phyloP scores from a whole-genome alignment of 306 rosid genomes.

The Citrullus colocynthis region DNA sequence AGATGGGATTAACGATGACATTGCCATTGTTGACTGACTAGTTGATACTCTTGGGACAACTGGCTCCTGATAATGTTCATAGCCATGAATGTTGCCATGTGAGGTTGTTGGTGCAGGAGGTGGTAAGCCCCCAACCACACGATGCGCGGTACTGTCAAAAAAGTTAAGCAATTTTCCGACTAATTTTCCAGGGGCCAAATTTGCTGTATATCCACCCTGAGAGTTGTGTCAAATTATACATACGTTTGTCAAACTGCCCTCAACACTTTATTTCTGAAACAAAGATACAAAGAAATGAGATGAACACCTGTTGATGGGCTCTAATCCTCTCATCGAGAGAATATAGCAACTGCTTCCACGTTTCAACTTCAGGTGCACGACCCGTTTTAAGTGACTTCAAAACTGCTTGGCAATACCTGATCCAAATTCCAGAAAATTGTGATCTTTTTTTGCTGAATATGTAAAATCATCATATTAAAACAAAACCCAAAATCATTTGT shows the following conservation, averaged over 20 bases:
- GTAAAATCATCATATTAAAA: neutral
- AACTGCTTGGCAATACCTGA: constrained; percentile 84
- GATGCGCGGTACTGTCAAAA: constrained; percentile 83
- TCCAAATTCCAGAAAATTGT: constrained; percentile 4
- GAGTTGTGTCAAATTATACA: constrained; percentile 12
- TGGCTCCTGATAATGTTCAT: constrained; percentile 42
- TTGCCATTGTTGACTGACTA: constrained; percentile 82
- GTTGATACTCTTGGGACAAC: constrained; percentile 40
- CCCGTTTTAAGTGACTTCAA: constrained; percentile 71
- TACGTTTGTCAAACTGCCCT: neutral
- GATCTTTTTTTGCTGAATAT: neutral
- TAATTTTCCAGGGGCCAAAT: constrained; percentile 65
- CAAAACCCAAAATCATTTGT: neutral
- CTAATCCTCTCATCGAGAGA: constrained; percentile 90
- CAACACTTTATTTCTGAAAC: neutral
- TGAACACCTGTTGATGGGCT: constrained; percentile 75
- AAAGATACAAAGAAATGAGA: neutral
- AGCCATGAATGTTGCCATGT: constrained; percentile 36
- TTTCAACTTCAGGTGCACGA: constrained; percentile 78
- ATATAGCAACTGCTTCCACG: constrained; percentile 57
- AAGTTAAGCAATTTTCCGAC: constrained; percentile 75
- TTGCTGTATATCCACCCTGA: constrained; percentile 79
- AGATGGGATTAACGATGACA: constrained; percentile 77
- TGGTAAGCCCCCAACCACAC: constrained; percentile 85
- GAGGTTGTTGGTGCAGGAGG: constrained; percentile 65